Evolutionary conservation across 2,329 filamentous ascomycete species (phyloP).

Genomic region (Hypoxylon sp.): DNA sequence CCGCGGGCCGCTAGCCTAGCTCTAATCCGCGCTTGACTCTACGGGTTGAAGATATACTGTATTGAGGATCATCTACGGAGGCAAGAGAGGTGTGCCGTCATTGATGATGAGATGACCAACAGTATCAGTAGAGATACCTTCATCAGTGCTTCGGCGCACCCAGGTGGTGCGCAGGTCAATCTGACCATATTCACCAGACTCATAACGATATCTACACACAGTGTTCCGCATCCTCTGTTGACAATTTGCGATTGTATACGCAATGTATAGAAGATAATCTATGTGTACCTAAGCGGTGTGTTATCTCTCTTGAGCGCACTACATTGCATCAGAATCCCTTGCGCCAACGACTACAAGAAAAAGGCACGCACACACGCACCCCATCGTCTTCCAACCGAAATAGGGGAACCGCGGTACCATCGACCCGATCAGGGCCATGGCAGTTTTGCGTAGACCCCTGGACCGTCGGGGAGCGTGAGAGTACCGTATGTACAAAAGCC

Average conservation of each 20-base stretch:
- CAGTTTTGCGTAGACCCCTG: constrained; percentile 11
- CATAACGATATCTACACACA: not conserved
- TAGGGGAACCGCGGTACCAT: not conserved
- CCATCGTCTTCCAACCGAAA: not conserved
- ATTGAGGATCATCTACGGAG: no score
- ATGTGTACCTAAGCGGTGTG: not conserved
- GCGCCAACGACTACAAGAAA: not conserved
- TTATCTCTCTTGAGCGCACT: not conserved
- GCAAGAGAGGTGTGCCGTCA: not conserved
- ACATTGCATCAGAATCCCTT: not conserved
- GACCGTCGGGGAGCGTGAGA: constrained; percentile 3
- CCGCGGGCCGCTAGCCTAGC: not conserved
- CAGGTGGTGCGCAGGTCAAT: not conserved
- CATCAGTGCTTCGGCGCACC: no score
- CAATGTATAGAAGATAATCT: not conserved
- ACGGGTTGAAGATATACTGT: not conserved
- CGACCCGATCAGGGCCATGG: not conserved
- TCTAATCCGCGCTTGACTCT: not conserved
- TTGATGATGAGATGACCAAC: not conserved
- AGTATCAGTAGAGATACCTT: no score
- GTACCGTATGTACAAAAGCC: constrained; percentile 24
- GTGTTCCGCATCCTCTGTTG: not conserved
- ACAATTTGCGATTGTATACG: not conserved
- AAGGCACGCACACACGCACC: not conserved
- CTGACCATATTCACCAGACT: not conserved